Evolutionary conservation across 768 basidiomycete genomes (phyloP), one percentile per base, ranked within the genome.

Genomic region (Cantharellus anzutake): DNA sequence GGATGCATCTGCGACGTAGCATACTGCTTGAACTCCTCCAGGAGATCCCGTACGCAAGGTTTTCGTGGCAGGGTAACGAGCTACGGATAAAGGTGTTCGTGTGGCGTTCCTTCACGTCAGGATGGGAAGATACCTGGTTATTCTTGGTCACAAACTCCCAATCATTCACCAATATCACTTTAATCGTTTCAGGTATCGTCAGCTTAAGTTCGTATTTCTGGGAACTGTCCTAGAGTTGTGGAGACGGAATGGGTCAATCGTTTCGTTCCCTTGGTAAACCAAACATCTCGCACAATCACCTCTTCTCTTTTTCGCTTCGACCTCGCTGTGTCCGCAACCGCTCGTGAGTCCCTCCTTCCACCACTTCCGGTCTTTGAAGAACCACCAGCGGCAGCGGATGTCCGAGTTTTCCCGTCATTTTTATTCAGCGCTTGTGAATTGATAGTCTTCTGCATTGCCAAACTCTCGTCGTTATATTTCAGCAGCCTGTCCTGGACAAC

Each of bases 121-220:
- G 3, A 42, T 2, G 48, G 4, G 34, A 35, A 63, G 71, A 37
- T 61, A 85, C 94, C 79, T 91, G 86, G 65, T 82, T 81, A 68
- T 92, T 87, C 74, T 96, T 97, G 58, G 96, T 98, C 42, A 98
- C 82, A 3, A 83, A 80, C 71, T 98, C 94, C 96, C 96, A 99
- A 65, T 98, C 96, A 67, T 98, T 92, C 2, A 98, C 92, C 42
- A 99, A 76, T 53, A 85, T 76, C 39, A 82, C 78, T 69, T 96
- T 97, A 63, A 98, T 76, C n/a, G 78, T 70, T 65, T 97, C 96
- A 0, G 94, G 96, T 3, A 96, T 82, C 61, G 75, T 79, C 56
- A 99, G 75, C 72, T 88, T 90, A 77, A 98, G 82, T 66, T 98
- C 93, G 0, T 88, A 84, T 64, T 85, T 82, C 69, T 80, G 82